Evolutionary conservation across 352 stramenopile species (phyloP).

Genomic region (Phytopythium aichiense): DNA sequence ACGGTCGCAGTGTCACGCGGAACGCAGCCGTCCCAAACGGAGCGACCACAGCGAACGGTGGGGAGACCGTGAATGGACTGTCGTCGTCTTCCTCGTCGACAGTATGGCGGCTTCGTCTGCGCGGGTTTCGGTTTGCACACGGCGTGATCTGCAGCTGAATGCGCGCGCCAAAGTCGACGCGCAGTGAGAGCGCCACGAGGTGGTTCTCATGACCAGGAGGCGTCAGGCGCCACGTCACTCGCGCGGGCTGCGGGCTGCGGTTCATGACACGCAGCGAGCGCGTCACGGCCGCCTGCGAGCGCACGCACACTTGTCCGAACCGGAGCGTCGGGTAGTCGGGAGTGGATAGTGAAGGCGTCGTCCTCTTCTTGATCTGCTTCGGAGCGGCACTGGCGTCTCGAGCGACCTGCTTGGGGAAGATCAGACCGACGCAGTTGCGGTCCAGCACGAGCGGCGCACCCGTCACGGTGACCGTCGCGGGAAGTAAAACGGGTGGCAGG

Average conservation of each 20-base stretch:
- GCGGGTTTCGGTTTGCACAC: constrained; percentile 6
- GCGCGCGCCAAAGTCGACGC: constrained; percentile 40
- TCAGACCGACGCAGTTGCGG: constrained; percentile 60
- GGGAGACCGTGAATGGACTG: background rate
- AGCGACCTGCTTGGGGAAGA: constrained; percentile 18
- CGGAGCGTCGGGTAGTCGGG: constrained; percentile 31
- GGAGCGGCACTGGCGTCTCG: background rate
- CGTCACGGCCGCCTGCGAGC: constrained; percentile 28
- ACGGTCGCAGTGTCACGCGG: constrained; percentile 46
- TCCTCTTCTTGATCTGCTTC: background rate
- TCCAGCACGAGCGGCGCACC: constrained; percentile 56
- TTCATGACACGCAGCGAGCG: constrained; percentile 63
- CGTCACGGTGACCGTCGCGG: constrained; percentile 44
- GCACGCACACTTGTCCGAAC: constrained; percentile 47
- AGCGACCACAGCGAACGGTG: constrained; percentile 13
- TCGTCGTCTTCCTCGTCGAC: constrained; percentile 20
- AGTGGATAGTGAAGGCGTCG: background rate
- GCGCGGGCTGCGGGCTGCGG: constrained; percentile 48
- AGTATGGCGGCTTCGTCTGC: background rate
- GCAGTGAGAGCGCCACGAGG: constrained; percentile 49
- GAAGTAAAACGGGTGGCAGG: constrained; percentile 57
- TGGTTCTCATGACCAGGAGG: constrained; percentile 45
- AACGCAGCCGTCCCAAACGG: constrained; percentile 39
- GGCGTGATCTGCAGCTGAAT: constrained; percentile 44
- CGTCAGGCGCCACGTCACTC: constrained; percentile 55